phyloP scores from a whole-genome alignment of 306 rosid genomes.

The Pterocarpus santalinus region DNA sequence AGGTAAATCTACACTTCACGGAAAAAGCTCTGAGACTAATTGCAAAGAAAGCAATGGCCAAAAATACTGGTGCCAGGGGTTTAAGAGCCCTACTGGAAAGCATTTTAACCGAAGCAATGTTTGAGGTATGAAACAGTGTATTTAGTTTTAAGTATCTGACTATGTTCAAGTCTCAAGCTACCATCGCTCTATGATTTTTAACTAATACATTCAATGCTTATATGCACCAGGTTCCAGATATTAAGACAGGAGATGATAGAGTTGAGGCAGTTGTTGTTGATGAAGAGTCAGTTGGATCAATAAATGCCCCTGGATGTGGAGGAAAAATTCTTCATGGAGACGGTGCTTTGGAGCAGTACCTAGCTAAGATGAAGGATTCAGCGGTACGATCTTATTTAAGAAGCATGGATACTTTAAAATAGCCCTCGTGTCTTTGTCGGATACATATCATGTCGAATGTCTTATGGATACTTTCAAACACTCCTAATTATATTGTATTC shows the following conservation, averaged over 20 bases:
- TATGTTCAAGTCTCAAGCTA: constrained; percentile 20
- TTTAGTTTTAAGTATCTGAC: background rate
- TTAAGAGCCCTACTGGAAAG: constrained; percentile 84
- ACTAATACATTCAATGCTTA: constrained; percentile 32
- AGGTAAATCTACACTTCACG: constrained; percentile 88
- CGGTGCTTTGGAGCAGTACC: constrained; percentile 74
- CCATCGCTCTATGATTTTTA: background rate
- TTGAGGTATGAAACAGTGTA: constrained; percentile 65
- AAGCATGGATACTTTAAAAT: no score
- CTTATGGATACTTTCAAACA: no score
- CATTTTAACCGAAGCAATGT: constrained; percentile 93
- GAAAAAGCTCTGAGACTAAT: constrained; percentile 77
- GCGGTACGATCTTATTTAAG: constrained; percentile 55
- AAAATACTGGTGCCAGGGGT: constrained; percentile 98
- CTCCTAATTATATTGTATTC: no score
- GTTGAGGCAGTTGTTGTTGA: constrained; percentile 89
- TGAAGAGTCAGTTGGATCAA: constrained; percentile 77
- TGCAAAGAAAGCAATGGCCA: constrained; percentile 89
- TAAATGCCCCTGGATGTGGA: constrained; percentile 69
- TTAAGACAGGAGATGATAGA: constrained; percentile 74
- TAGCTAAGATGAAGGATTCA: constrained; percentile 64
- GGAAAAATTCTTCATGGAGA: constrained; percentile 85
- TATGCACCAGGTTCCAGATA: constrained; percentile 82
- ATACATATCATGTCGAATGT: no score
- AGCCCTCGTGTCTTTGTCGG: no score